phyloP scores from a whole-genome alignment of 805 yeast species.

The Pichia deserticola region DNA sequence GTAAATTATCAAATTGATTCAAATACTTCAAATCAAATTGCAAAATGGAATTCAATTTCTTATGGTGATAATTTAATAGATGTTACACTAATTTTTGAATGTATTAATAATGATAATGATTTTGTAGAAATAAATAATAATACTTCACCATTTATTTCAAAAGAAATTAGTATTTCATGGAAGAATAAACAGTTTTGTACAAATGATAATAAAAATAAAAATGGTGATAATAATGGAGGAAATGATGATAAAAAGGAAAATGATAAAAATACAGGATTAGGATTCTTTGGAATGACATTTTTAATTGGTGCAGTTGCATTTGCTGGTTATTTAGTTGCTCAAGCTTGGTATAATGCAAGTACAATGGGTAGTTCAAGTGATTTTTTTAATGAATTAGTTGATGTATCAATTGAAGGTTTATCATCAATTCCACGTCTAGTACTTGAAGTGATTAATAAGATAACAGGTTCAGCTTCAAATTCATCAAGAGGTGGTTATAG shows the following conservation, averaged over 20 bases:
- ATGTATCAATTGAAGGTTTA: slow-evolving; percentile 51
- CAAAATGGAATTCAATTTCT: slow-evolving; percentile 42
- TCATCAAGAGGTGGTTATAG: slow-evolving; percentile 78
- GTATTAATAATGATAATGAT: slow-evolving; percentile 20
- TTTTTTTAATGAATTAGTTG: slow-evolving; percentile 65
- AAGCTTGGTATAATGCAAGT: slow-evolving; percentile 63
- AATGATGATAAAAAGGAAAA: slow-evolving; percentile 6
- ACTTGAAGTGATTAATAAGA: slow-evolving; percentile 57
- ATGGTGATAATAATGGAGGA: slow-evolving; percentile 25
- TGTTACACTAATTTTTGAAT: slow-evolving; percentile 43
- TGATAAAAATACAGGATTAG: slow-evolving; percentile 45
- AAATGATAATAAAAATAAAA: not conserved
- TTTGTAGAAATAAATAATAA: slow-evolving; percentile 4
- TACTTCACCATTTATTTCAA: not conserved
- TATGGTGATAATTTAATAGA: slow-evolving; percentile 57
- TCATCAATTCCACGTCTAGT: slow-evolving; percentile 57
- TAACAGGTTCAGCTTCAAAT: slow-evolving; percentile 45
- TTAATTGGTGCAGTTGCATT: slow-evolving; percentile 62
- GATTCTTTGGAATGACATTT: slow-evolving; percentile 78
- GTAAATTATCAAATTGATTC: not conserved
- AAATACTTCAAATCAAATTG: slow-evolving; percentile 21
- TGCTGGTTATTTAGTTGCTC: slow-evolving; percentile 64
- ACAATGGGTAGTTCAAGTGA: slow-evolving; percentile 65
- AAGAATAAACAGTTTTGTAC: slow-evolving; percentile 14
- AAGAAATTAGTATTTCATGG: slow-evolving; percentile 14